Conservation (phyloP, 2,329 filamentous ascomycete genomes). For the Alternaria dauci region DNA sequence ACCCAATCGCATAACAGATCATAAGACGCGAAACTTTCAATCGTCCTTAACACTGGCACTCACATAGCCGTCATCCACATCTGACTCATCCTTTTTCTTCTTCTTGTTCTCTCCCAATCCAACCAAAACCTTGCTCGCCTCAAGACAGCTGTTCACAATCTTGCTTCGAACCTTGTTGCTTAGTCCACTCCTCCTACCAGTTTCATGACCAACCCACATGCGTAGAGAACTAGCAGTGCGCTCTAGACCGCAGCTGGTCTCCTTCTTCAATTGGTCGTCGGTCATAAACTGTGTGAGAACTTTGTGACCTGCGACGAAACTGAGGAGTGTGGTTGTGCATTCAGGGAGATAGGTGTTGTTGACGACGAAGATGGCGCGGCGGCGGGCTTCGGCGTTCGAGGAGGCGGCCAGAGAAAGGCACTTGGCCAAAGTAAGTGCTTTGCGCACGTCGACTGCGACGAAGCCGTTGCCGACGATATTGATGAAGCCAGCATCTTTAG, state of each 20-base stretch:
- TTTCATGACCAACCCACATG: constrained; percentile 58
- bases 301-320: constrained; percentile 56
- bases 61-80: constrained; percentile 42
- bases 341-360: constrained; percentile 53
- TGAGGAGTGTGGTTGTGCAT: constrained; percentile 54
- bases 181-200: constrained; percentile 53
- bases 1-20: neutral
- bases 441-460: constrained; percentile 64
- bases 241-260: constrained; percentile 53
- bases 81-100: constrained; percentile 23
- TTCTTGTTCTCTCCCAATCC: constrained; percentile 34
- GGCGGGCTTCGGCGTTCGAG: constrained; percentile 45
- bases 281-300: constrained; percentile 51
- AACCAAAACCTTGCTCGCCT: constrained; percentile 55
- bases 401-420: constrained; percentile 62
- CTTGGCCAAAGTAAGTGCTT: constrained; percentile 67
- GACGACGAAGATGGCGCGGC: constrained; percentile 51
- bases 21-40: constrained; percentile 2
- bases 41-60: constrained; percentile 42
- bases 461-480: constrained; percentile 64
- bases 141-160: constrained; percentile 54
- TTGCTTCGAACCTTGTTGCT: constrained; percentile 48
- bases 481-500: constrained; percentile 51
- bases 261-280: constrained; percentile 41
- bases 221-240: constrained; percentile 55